Evolutionary conservation across 2,329 filamentous ascomycete genomes (phyloP).

Genomic region (Ophiosphaerella herpotricha): DNA sequence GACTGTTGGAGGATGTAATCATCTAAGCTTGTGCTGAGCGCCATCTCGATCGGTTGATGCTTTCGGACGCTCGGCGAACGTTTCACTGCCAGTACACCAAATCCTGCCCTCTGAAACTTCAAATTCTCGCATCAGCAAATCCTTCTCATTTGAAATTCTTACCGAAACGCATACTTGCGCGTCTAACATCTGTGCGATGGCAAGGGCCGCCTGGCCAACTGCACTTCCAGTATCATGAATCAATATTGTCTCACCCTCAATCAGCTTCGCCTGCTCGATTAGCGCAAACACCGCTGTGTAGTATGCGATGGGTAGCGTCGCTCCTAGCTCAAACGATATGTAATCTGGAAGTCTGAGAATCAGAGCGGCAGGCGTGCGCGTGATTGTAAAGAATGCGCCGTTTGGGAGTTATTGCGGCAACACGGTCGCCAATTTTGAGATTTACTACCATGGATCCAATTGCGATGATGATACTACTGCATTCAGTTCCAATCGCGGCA

Average conservation of each 20-base stretch:
- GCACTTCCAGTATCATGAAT: conserved; percentile 35
- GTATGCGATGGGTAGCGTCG: conserved; percentile 26
- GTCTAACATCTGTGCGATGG: conserved; percentile 27
- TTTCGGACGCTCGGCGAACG: conserved; percentile 29
- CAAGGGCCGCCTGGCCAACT: conserved; percentile 38
- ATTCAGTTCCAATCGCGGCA: conserved; percentile 8
- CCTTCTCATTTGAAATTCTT: conserved; percentile 25
- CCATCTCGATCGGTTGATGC: conserved; percentile 32
- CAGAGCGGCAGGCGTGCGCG: conserved; percentile 13
- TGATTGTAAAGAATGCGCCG: conserved; percentile 23
- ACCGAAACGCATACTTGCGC: conserved; percentile 32
- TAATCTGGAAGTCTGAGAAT: conserved; percentile 21
- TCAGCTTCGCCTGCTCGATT: conserved; percentile 31
- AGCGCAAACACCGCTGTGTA: conserved; percentile 33
- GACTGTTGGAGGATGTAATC: too few species aligned
- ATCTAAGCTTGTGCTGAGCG: conserved; percentile 10
- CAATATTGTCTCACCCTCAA: conserved; percentile 38
- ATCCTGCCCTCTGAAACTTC: conserved; percentile 35
- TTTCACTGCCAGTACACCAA: conserved; percentile 28
- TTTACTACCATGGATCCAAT: conserved; percentile 18
- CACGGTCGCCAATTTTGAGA: conserved; percentile 26
- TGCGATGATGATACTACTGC: conserved; percentile 18
- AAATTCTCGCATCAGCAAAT: conserved; percentile 18
- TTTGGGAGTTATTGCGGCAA: conserved; percentile 25
- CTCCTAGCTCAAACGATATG: conserved; percentile 28